Conservation (phyloP, 305 asterid species). For the Fraxinus baroniana region DNA sequence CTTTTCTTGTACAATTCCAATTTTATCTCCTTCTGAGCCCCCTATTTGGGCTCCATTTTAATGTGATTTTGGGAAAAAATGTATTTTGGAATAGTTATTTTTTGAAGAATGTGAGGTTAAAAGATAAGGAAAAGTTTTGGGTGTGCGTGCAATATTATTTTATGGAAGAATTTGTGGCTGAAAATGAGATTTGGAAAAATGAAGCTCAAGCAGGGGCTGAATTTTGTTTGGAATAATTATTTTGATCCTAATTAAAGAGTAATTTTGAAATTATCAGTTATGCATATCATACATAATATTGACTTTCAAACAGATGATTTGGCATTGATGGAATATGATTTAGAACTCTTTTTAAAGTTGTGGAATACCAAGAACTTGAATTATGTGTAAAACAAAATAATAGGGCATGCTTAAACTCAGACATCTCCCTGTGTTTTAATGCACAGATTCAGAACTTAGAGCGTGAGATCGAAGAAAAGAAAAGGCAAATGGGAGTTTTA, state of each 20-base stretch:
- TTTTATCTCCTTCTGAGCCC: not conserved
- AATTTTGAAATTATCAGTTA: not conserved
- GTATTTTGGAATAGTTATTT: not conserved
- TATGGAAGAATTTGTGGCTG: not conserved
- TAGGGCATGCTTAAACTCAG: conserved; percentile 7
- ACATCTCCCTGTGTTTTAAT: conserved; percentile 6
- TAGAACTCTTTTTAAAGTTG: not conserved
- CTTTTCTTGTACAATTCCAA: not conserved
- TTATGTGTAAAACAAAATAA: not conserved
- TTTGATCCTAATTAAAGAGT: not conserved
- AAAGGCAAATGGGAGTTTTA: conserved; percentile 69
- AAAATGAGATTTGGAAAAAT: not conserved
- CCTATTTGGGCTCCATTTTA: not conserved
- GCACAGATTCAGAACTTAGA: conserved; percentile 81
- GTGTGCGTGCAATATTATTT: not conserved
- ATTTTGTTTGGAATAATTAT: not conserved
- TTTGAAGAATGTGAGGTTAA: not conserved
- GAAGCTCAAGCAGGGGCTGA: too few species aligned
- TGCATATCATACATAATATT: not conserved
- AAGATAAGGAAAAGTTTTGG: not conserved
- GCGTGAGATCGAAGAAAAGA: conserved; percentile 83
- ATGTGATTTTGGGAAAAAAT: not conserved
- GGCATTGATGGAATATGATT: conserved; percentile 5
- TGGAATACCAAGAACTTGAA: not conserved
- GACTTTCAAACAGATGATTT: not conserved